Evolutionary conservation across 441 rosid species (phyloP).

Genomic region (Gossypium davidsonii): DNA sequence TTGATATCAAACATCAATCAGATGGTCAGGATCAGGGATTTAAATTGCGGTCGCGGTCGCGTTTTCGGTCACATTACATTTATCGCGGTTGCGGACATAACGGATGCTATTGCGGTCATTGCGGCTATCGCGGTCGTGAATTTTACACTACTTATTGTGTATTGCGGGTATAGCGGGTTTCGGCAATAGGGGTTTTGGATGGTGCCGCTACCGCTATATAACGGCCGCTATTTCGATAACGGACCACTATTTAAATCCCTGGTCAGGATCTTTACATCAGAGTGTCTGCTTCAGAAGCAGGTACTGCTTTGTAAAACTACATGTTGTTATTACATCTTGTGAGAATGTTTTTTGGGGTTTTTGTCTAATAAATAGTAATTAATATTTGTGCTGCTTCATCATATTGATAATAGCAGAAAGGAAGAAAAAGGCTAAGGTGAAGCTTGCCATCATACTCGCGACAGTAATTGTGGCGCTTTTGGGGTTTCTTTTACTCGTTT

Average conservation of each 20-base stretch:
- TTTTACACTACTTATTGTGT: too few relatives aligned
- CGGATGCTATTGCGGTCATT: too few relatives aligned
- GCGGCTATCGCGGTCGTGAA: too few relatives aligned
- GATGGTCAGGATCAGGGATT: slow-evolving; percentile 35
- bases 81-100: too few relatives aligned
- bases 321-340: not conserved
- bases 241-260: too few relatives aligned
- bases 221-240: too few relatives aligned
- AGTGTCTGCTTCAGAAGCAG: slow-evolving; percentile 21
- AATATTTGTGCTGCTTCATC: not conserved
- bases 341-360: not conserved
- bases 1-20: slow-evolving; percentile 29
- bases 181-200: too few relatives aligned
- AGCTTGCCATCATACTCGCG: not conserved
- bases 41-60: too few relatives aligned
- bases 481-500: not conserved
- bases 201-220: too few relatives aligned
- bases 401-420: not conserved
- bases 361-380: not conserved
- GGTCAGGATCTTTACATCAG: slow-evolving; percentile 35
- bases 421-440: not conserved
- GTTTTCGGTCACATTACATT: too few relatives aligned
- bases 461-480: not conserved
- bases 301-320: not conserved
- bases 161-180: too few relatives aligned